Evolutionary conservation across 441 rosid species (phyloP), one percentile per base, ranked within the genome.

Genomic region (Macaranga tanarius): DNA sequence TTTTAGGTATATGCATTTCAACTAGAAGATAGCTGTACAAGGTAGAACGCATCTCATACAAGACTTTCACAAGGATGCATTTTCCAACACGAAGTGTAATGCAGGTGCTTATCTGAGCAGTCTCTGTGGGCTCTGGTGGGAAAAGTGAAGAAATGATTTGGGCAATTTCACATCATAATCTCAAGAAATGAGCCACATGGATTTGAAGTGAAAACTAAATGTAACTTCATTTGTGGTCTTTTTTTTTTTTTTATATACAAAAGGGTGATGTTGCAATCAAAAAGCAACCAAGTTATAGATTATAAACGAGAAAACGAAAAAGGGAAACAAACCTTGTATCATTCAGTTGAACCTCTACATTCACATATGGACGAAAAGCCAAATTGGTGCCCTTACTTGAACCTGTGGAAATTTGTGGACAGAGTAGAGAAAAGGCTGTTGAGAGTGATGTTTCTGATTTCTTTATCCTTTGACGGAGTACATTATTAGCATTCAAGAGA

Each of bases 331-430:
- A 95, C 97, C 99, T 92, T 67, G 60, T 74, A 22, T 88, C 86
- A 77, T 92, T 93, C 75, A 91, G 89, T 80, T 91, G 84, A 50
- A 95, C 90, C 60, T 95, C 98, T 78, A 92, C 89, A 75, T 87
- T 82, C 71, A 92, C 88, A 31, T 67, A 76, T 61, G 84, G 60
- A 70, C 75, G 79, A 71, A 69, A 67, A 70, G 77, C 60, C 61
- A 65, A 65, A 67, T 72, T 67, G 25, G 81, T 76, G 62, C 65
- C 74, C 69, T 73, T 79, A 52, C 69, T 78, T 23, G 80, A 82
- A 69, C 90, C 82, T 44, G 69, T 31, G 76, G 87, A 90, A 42
- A 86, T 82, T 79, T 89, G 89, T 8, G 89, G 90, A 80, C 98
- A 95, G 57, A 95, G 82, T 22, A 70, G 76, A 40, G 84, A 71